Evolutionary conservation across 768 basidiomycete genomes (phyloP).

Genomic region (Leccinum barrowsii): DNA sequence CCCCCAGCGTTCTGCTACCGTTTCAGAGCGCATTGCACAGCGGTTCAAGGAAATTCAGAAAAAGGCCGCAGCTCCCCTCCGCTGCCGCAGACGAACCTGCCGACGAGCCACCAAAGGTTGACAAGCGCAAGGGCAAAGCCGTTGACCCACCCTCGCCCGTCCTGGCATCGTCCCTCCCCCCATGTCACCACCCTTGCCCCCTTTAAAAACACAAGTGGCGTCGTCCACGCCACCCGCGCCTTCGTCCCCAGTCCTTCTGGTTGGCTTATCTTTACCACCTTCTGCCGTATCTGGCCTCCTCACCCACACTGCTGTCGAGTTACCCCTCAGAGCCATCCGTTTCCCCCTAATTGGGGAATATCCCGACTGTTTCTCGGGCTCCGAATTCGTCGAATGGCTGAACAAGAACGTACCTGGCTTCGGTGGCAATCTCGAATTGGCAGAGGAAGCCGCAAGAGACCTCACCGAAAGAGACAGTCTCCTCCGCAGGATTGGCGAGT

Average conservation of each 20-base stretch:
- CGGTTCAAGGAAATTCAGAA: constrained; percentile 79
- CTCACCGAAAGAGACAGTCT: constrained; percentile 52
- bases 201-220: constrained; percentile 37
- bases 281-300: constrained; percentile 67
- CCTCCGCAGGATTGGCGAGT: constrained; percentile 44
- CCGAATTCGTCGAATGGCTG: constrained; percentile 86
- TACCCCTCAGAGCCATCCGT: constrained; percentile 57
- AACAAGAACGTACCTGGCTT: constrained; percentile 75
- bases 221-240: constrained; percentile 37
- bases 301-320: constrained; percentile 62
- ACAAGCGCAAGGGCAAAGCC: constrained; percentile 80
- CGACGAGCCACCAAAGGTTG: constrained; percentile 49
- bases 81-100: constrained; percentile 24
- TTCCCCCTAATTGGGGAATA: constrained; percentile 84
- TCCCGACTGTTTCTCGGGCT: constrained; percentile 23
- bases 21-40: constrained; percentile 83
- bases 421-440: constrained; percentile 71
- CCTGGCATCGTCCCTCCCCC: constrained; percentile 50
- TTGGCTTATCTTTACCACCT: constrained; percentile 67
- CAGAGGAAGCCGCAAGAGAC: constrained; percentile 65
- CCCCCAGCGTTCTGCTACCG: constrained; percentile 67
- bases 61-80: constrained; percentile 36
- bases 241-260: constrained; percentile 62
- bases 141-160: constrained; percentile 36
- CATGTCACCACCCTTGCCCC: constrained; percentile 59